Conservation (phyloP, 495 filamentous ascomycete genomes). For the Penicillium taxi region DNA sequence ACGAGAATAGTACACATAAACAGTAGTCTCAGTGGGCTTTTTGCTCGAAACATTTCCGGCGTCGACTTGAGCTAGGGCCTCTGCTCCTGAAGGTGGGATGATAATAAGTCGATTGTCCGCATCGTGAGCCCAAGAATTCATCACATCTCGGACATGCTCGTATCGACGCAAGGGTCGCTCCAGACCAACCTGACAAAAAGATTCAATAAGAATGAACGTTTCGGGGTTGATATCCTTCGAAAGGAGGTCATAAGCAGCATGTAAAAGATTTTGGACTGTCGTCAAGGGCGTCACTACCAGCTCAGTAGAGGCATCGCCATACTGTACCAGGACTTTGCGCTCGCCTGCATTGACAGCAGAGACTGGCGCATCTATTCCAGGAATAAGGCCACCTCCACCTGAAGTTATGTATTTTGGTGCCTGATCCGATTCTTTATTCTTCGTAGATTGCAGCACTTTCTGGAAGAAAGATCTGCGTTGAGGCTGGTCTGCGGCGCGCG, state of each 20-base stretch:
- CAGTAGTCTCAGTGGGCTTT: constrained; percentile 53
- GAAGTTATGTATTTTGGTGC: constrained; percentile 23
- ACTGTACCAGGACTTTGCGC: constrained; percentile 62
- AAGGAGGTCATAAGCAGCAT: constrained; percentile 47
- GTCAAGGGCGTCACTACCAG: constrained; percentile 67
- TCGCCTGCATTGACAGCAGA: constrained; percentile 81
- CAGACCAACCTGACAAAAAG: constrained; percentile 65
- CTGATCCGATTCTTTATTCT: constrained; percentile 13
- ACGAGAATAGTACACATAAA: constrained; percentile 73
- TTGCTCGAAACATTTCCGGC: constrained; percentile 45
- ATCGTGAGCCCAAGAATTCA: constrained; percentile 88
- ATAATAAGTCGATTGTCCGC: constrained; percentile 61
- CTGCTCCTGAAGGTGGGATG: constrained; percentile 39
- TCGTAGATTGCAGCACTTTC: constrained; percentile 19
- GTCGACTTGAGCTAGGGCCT: constrained; percentile 42
- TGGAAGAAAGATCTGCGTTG: constrained; percentile 21
- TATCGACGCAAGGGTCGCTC: constrained; percentile 79
- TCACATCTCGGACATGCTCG: constrained; percentile 76
- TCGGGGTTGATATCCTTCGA: constrained; percentile 50
- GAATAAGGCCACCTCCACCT: constrained; percentile 44
- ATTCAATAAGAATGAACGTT: constrained; percentile 64
- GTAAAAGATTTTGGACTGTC: constrained; percentile 62
- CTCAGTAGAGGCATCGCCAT: constrained; percentile 50
- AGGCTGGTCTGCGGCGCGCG: too few relatives aligned
- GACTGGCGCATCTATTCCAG: constrained; percentile 68